These are phyloP conservation scores for Nemania sp. DNA, from an alignment of 2,329 filamentous ascomycete genomes.

Conservation along the genomic window DNA sequence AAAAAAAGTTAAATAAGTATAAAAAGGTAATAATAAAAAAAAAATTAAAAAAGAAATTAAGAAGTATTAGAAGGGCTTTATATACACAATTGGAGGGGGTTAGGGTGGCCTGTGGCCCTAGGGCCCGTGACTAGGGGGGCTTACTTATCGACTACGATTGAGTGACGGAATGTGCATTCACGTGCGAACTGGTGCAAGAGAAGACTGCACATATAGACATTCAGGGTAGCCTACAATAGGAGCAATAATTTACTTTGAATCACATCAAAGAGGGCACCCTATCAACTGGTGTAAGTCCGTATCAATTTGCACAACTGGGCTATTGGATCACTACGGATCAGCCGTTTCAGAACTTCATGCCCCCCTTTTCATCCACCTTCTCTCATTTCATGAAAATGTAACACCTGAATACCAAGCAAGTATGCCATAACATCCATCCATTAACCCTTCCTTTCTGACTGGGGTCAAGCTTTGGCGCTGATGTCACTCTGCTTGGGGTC, in stretches of 20 bases:
- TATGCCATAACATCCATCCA: background rate
- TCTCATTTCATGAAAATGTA: background rate
- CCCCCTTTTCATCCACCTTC: background rate
- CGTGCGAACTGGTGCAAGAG: background rate
- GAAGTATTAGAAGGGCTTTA: no score
- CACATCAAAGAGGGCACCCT: background rate
- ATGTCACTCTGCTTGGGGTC: background rate
- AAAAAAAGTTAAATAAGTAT: no score
- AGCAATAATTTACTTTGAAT: background rate
- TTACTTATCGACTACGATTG: no score
- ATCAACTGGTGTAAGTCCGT: background rate
- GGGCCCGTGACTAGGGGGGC: no score
- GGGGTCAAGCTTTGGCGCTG: background rate
- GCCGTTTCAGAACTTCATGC: background rate
- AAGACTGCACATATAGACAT: background rate
- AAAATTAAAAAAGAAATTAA: no score
- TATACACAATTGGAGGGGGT: no score
- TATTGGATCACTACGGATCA: constrained; percentile 10
- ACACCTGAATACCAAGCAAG: background rate
- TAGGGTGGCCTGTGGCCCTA: no score
- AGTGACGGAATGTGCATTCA: background rate
- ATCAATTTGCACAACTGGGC: background rate
- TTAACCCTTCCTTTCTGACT: background rate
- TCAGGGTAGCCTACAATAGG: background rate
- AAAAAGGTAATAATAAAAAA: no score